Evolutionary conservation across 2,329 filamentous ascomycete species (phyloP).

Genomic region (Neurospora sp.): DNA sequence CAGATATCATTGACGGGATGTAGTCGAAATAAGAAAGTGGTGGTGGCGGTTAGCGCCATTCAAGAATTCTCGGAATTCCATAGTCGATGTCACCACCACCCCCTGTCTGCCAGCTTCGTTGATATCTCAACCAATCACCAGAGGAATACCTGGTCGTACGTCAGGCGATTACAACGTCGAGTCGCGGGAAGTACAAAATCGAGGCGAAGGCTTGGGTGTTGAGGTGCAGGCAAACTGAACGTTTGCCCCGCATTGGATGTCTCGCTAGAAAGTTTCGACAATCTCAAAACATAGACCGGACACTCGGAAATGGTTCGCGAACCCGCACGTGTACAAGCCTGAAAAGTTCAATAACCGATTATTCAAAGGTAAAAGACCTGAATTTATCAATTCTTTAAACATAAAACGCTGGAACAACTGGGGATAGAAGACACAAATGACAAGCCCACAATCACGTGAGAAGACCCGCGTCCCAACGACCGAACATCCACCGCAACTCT

Average conservation of each 20-base stretch:
- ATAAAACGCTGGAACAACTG: background rate
- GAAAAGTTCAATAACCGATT: background rate
- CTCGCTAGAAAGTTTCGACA: background rate
- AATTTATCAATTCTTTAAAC: accelerated
- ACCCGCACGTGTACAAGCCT: background rate
- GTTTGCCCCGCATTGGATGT: background rate
- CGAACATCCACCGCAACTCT: background rate
- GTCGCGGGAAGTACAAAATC: background rate
- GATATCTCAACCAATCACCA: background rate
- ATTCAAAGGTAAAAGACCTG: background rate
- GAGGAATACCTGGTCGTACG: background rate
- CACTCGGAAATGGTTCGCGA: background rate
- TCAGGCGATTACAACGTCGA: background rate
- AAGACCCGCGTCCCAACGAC: background rate
- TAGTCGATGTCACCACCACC: background rate
- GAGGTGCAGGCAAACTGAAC: background rate
- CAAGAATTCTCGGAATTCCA: background rate
- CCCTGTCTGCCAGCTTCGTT: background rate
- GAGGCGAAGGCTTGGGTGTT: background rate
- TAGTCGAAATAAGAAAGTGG: background rate
- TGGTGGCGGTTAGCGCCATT: background rate
- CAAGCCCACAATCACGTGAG: background rate
- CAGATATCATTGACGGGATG: background rate
- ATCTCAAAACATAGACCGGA: background rate
- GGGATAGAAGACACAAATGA: background rate